Evolutionary conservation across 225 moss, liverwort and hornwort species (phyloP).

Genomic region (Antitrichia curtipendula): DNA sequence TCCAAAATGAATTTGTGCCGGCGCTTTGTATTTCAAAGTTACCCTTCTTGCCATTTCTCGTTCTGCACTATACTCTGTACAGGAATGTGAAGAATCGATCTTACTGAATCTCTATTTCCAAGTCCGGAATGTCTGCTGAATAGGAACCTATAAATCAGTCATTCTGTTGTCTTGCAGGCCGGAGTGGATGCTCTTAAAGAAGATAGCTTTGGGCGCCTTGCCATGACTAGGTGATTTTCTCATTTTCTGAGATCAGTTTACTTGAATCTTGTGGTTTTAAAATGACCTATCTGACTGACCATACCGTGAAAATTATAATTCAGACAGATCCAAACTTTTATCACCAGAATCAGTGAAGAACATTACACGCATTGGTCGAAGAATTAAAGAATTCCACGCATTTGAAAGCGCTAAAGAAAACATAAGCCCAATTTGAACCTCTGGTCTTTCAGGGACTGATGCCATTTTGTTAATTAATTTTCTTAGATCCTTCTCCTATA

Average conservation of each 20-base stretch:
- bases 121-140: not conserved
- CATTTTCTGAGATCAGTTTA: not conserved
- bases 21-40: not conserved
- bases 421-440: not conserved
- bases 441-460: not conserved
- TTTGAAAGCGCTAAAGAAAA: not conserved
- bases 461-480: not conserved
- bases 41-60: not conserved
- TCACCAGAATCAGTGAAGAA: not conserved
- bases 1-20: not conserved
- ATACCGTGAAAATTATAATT: not conserved
- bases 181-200: slow-evolving; percentile 73
- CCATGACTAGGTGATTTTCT: slow-evolving; percentile 50
- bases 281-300: not conserved
- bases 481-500: not conserved
- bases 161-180: slow-evolving; percentile 28
- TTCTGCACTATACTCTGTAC: not conserved
- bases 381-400: not conserved
- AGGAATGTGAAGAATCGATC: not conserved
- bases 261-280: not conserved
- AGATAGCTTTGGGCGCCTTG: slow-evolving; percentile 75
- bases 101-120: not conserved
- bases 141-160: not conserved
- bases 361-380: not conserved
- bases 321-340: not conserved